These are phyloP conservation scores for Tausonia pullulans DNA, from an alignment of 1,284 basidiomycete genomes.

Conservation along the genomic window DNA sequence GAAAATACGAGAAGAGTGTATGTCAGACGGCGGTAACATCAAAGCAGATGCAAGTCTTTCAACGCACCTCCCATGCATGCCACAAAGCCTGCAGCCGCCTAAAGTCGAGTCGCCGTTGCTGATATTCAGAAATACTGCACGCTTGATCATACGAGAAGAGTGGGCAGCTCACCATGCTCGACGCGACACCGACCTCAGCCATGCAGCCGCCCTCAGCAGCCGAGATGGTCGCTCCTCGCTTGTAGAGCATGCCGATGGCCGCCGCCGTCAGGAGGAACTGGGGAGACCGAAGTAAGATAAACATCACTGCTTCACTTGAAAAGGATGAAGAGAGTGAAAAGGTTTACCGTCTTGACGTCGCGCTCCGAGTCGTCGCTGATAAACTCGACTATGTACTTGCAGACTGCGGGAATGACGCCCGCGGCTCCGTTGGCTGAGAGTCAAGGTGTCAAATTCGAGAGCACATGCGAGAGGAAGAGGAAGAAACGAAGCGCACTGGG, in stretches of 20 bases:
- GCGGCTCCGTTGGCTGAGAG: constrained; percentile 34
- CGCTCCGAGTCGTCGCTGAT: constrained; percentile 15
- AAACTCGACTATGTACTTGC: constrained; percentile 66
- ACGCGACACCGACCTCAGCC: constrained; percentile 37
- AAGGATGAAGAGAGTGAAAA: neutral
- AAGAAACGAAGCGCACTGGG: constrained; percentile 41
- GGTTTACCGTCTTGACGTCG: constrained; percentile 15
- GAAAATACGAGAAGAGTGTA: too few relatives aligned
- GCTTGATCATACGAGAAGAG: neutral
- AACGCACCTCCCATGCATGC: constrained; percentile 74
- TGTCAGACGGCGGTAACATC: too few relatives aligned
- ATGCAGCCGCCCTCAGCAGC: constrained; percentile 75
- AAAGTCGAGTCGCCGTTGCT: neutral
- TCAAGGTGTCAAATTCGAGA: neutral
- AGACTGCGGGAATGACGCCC: constrained; percentile 79
- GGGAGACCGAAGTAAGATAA: neutral
- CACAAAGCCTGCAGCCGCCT: constrained; percentile 85
- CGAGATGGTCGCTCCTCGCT: constrained; percentile 88
- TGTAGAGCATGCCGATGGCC: constrained; percentile 94
- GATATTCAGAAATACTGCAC: too few relatives aligned
- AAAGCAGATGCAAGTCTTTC: constrained; percentile 16
- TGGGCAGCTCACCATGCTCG: constrained; percentile 26
- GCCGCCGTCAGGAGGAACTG: constrained; percentile 18
- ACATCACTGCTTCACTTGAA: neutral
- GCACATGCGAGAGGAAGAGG: constrained; percentile 7